Percentiles rank a stretch among this genome's conserved stretches.
Evolutionary conservation across 148 eudicot genomes (phyloP).

Genomic region (Arctostaphylos glauca): DNA sequence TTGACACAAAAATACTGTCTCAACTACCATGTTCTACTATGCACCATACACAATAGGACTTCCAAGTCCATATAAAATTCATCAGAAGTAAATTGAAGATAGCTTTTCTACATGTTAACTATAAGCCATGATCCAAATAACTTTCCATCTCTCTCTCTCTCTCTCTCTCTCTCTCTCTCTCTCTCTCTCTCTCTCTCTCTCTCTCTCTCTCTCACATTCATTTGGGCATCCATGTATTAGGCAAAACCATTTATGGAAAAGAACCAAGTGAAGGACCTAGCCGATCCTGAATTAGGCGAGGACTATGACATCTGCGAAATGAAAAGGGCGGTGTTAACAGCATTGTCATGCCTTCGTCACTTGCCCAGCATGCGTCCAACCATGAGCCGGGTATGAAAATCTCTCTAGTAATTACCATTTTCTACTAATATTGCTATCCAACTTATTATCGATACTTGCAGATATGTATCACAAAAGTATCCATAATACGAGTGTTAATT

Average conservation of each 20-base stretch:
- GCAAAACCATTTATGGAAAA: constrained; percentile 76
- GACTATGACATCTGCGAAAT: constrained; percentile 52
- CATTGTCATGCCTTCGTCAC: constrained; percentile 80
- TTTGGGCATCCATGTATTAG: constrained; percentile 23
- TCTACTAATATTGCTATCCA: neutral
- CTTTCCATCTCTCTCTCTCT: neutral
- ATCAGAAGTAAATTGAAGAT: neutral
- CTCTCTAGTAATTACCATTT: neutral
- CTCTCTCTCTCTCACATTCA: neutral
- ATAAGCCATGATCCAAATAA: neutral
- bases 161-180: neutral
- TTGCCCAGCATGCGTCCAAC: constrained; percentile 61
- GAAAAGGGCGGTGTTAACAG: constrained; percentile 59
- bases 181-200: neutral
- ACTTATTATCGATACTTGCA: neutral
- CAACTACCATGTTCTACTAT: no score
- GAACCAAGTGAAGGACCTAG: constrained; percentile 57
- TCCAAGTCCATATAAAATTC: neutral
- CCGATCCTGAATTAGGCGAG: constrained; percentile 63
- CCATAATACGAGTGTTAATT: no score
- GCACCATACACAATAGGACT: no score
- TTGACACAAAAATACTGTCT: no score
- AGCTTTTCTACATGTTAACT: neutral
- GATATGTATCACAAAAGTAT: no score
- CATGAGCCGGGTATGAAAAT: constrained; percentile 57